Evolutionary conservation across 2,329 filamentous ascomycete genomes (phyloP), one percentile per base, ranked within the genome.

Genomic region (Conoideocrella luteorostrata): DNA sequence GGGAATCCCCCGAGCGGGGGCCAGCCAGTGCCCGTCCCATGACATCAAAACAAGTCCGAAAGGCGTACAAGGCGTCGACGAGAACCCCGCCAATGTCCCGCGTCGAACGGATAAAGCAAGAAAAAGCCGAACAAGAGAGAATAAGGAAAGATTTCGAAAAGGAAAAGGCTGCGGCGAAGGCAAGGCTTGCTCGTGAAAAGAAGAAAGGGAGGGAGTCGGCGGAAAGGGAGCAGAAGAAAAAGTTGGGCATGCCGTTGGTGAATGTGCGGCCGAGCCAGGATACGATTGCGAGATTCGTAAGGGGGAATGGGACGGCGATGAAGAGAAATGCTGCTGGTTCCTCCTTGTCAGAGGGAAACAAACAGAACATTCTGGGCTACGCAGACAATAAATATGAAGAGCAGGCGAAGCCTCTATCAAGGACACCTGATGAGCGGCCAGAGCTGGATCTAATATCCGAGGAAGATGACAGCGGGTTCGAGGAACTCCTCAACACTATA

Each of bases 221-320:
- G 7, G 70, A 72, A 46, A 64, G 61, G 35, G 69, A 73, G n/a
- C 69, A 65, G 41, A 76, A 70, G 60, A 74, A 63, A 52, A 72
- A 65, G 48, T 70, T 66, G 43, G 74, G 77, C 0, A 45, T 77
- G 46, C 78, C 78, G 12, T 59, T 79, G 4, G 66, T 75, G n/a
- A 66, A 65, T 11, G 72, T 77, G 4, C 66, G 70, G 28, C 71
- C 77, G 0, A 80, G 77, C 26, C 78, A 82, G 55, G 72, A 72
- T 33, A 77, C 72, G 0, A 77, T 82, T 48, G 65, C 75, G 15
- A 56, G 68, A 28, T 82, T 82, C 45, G 59, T 77, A 7, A 60
- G 64, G 28, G 61, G 64, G 0, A 59, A 62, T n/a, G 59, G 57
- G 2, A 50, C 51, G 3, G 45, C 46, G 2, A 63, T 51, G 42